Percentiles rank a stretch among this genome's conserved stretches.
Conservation (phyloP, 179 eudicot genomes). For the Amaranthus tricolor region DNA sequence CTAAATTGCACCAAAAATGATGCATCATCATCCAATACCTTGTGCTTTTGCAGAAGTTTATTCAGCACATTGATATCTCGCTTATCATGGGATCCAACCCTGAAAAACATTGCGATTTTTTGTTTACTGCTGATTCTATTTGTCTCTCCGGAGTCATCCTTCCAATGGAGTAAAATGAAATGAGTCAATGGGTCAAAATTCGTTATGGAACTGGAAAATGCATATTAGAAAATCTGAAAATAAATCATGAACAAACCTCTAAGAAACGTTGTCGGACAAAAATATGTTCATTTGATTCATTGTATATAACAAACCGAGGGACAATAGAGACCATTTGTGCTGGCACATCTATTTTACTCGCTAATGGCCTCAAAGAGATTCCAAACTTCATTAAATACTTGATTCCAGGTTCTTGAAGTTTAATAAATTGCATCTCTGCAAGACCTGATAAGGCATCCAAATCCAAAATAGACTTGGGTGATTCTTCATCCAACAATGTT, state of each 20-base stretch:
- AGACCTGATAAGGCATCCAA: constrained; percentile 90
- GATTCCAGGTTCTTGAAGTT: constrained; percentile 44
- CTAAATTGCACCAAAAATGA: constrained; percentile 66
- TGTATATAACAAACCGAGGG: constrained; percentile 72
- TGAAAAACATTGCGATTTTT: constrained; percentile 55
- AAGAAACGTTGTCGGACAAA: constrained; percentile 65
- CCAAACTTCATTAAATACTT: constrained; percentile 62
- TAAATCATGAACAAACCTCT: constrained; percentile 52
- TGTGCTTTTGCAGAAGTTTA: constrained; percentile 69
- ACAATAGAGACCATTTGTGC: constrained; percentile 64
- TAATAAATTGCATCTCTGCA: constrained; percentile 70
- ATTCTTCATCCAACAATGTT: constrained; percentile 59
- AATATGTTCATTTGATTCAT: constrained; percentile 68
- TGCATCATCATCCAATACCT: constrained; percentile 57
- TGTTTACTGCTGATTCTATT: constrained; percentile 61
- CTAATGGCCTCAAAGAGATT: constrained; percentile 67
- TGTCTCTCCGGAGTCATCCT: constrained; percentile 65
- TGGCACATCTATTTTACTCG: constrained; percentile 43
- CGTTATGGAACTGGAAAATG: background rate
- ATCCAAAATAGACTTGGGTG: constrained; percentile 59
- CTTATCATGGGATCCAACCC: constrained; percentile 40
- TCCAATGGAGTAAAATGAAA: constrained; percentile 20
- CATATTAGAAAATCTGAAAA: background rate
- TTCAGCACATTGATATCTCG: constrained; percentile 56
- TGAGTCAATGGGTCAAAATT: constrained; percentile 6